Evolutionary conservation across 2,329 filamentous ascomycete species (phyloP).

Genomic region (Ophiocordyceps camponoti-floridani): DNA sequence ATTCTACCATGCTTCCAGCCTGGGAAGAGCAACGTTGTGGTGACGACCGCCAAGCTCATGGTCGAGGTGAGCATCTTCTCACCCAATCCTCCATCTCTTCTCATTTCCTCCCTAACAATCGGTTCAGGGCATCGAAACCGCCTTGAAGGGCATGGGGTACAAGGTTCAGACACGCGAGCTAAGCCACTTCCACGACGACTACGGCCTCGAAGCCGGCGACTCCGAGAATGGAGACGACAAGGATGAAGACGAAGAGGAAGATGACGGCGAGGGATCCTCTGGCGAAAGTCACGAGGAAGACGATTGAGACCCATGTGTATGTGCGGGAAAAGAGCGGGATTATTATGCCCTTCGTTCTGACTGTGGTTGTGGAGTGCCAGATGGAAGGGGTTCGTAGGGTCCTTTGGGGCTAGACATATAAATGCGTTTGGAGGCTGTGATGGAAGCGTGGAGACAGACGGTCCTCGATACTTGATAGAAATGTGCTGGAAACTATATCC

Average conservation of each 20-base stretch:
- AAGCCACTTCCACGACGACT: conserved; percentile 73
- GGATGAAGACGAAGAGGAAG: conserved; percentile 11
- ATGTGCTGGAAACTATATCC: too few relatives aligned
- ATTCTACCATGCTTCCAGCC: conserved; percentile 68
- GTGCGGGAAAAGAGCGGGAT: too few relatives aligned
- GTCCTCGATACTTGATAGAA: too few relatives aligned
- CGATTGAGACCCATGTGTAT: background rate
- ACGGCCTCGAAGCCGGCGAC: conserved; percentile 59
- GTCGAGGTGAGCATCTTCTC: conserved; percentile 46
- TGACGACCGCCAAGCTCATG: conserved; percentile 77
- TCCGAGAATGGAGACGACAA: conserved; percentile 30
- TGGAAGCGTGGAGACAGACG: too few relatives aligned
- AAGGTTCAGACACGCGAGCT: conserved; percentile 57
- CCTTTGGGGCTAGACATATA: background rate
- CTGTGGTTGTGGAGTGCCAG: background rate
- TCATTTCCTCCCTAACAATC: conserved; percentile 7
- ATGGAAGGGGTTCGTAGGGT: background rate
- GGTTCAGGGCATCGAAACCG: conserved; percentile 51
- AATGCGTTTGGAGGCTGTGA: too few relatives aligned
- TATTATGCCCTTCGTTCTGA: background rate
- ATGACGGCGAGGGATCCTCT: conserved; percentile 5
- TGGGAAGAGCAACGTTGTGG: conserved; percentile 63
- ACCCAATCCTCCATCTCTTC: background rate
- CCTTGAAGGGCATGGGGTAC: conserved; percentile 62
- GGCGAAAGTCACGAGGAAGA: conserved; percentile 1